Base-by-base conservation (phyloP, 2,329 filamentous ascomycete species). In the Rhynchosporium secalis region DNA sequence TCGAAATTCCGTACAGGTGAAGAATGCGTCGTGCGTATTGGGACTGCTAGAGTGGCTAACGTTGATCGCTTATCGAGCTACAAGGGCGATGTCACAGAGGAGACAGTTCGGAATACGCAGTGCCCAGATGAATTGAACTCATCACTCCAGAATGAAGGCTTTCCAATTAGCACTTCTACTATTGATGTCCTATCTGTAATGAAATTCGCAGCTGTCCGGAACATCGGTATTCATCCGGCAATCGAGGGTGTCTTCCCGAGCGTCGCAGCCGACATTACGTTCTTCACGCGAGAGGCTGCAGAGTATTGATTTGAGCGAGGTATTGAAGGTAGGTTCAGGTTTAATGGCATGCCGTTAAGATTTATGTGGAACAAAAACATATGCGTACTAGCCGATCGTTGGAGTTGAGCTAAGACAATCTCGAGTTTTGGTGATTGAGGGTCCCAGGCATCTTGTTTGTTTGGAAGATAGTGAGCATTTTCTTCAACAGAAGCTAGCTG, bases 401-500 rank as follows among this genome's bases (percentile, higher is more conserved):
- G 52, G 15, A 3, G 31, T 46, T 3, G 52, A 61, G 33, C 20
- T 26, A 4, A 45, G 58, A 36, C 61, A 69, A 57, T 60, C 60
- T 2, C 60, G 66, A 1, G 60, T 66, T 2, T 10, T 68, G 1
- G 47, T 56, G 26, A 56, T 69, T n/a, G 54, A 46, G 1, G 68
- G 65, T 0, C 60, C 58, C 2, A 20, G 43, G 13, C 29, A 43
- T 0, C 45, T 29, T 3, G 43, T 67, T 7, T 56, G 58, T 3
- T 33, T 29, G 3, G 12, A 61, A 3, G 40, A 31, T 13, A 26
- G 66, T 1, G 47, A 60, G 8, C 36, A 52, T 28, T 45, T 62
- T 3, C 60, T 69, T 13, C 41, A 51, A 3, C 48, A 60, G 4
- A 57, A 61, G 20, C 67, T 69, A n/a, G n/a, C n/a, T n/a, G n/a